Percentiles rank a stretch among this genome's conserved stretches.
These are phyloP conservation scores for Tillandsia fasciculata DNA, from an alignment of 176 grass and related monocot species.

Conservation along the genomic window DNA sequence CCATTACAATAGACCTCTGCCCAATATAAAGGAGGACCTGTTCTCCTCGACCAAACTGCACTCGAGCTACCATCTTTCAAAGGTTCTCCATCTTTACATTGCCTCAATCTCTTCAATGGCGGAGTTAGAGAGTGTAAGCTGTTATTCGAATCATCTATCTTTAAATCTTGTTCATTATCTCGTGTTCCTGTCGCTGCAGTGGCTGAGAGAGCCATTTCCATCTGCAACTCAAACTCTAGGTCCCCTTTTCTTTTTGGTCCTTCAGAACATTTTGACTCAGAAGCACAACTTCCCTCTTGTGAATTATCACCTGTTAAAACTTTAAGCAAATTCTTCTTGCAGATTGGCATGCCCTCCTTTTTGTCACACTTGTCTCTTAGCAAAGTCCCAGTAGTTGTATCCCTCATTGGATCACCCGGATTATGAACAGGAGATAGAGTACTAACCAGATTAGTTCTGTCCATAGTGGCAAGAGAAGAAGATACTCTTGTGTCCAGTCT, in stretches of 20 bases:
- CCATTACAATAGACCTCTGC: constrained; percentile 70
- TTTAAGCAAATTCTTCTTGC: constrained; percentile 41
- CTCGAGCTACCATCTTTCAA: constrained; percentile 25
- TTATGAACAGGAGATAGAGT: constrained; percentile 9
- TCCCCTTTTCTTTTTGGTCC: constrained; percentile 66
- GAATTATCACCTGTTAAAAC: constrained; percentile 25
- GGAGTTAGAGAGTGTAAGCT: constrained; percentile 22
- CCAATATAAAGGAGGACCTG: constrained; percentile 63
- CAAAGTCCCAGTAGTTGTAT: constrained; percentile 15
- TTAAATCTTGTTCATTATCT: constrained; percentile 26
- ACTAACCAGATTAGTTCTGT: constrained; percentile 21
- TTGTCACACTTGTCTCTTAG: constrained; percentile 28
- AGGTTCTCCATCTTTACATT: constrained; percentile 33
- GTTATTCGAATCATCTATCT: constrained; percentile 20
- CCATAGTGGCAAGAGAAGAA: constrained; percentile 26
- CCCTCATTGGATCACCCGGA: constrained; percentile 28
- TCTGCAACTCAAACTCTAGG: constrained; percentile 76
- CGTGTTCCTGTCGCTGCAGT: constrained; percentile 25
- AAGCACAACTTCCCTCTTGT: constrained; percentile 23
- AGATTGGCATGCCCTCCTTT: constrained; percentile 19
- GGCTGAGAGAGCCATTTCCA: constrained; percentile 90
- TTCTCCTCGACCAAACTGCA: constrained; percentile 71
- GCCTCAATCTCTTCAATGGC: constrained; percentile 30
- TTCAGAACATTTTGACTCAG: constrained; percentile 28
- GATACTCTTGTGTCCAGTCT: constrained; percentile 61